phyloP scores from a whole-genome alignment of 1,284 basidiomycete genomes.

The Athelia psychrophila region DNA sequence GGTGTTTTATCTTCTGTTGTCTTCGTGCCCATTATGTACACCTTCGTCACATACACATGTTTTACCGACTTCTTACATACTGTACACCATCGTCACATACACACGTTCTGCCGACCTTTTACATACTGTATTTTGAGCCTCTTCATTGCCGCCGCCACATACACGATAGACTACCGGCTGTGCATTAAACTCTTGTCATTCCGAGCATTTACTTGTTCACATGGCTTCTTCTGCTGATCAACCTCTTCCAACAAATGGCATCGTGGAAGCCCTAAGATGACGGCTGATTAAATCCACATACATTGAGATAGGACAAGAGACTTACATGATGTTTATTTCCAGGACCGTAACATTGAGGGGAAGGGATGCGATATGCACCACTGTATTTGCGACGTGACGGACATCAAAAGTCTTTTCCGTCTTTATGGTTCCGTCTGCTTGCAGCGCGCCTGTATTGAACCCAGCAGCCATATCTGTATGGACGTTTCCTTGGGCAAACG shows the following conservation, averaged over 20 bases:
- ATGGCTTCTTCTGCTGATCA: too few relatives aligned
- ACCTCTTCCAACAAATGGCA: conserved; percentile 64
- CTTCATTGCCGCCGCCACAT: too few relatives aligned
- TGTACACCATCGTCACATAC: too few relatives aligned
- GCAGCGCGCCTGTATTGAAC: conserved; percentile 45
- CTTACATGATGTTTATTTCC: conserved; percentile 65
- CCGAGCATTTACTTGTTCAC: too few relatives aligned
- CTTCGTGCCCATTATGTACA: too few relatives aligned
- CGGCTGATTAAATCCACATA: not conserved
- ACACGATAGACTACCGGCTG: too few relatives aligned
- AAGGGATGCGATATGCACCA: conserved; percentile 70
- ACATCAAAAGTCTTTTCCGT: conserved; percentile 68
- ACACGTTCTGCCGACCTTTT: too few relatives aligned
- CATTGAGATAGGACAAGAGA: not conserved
- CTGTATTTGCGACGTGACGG: conserved; percentile 64
- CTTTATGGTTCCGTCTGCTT: conserved; percentile 62
- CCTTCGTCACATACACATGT: too few relatives aligned
- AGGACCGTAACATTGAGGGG: conserved; percentile 70
- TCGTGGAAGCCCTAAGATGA: conserved; percentile 46
- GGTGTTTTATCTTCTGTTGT: too few relatives aligned
- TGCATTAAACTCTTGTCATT: too few relatives aligned
- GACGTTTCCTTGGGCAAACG: conserved; percentile 54
- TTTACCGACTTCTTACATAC: too few relatives aligned
- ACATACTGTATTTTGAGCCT: too few relatives aligned
- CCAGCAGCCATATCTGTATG: conserved; percentile 51